A percentile compares a stretch with the other conserved stretches of the same genome.
These are phyloP conservation scores for Globisporangium cystogenes DNA, from an alignment of 352 stramenopile genomes.

Conservation along the genomic window DNA sequence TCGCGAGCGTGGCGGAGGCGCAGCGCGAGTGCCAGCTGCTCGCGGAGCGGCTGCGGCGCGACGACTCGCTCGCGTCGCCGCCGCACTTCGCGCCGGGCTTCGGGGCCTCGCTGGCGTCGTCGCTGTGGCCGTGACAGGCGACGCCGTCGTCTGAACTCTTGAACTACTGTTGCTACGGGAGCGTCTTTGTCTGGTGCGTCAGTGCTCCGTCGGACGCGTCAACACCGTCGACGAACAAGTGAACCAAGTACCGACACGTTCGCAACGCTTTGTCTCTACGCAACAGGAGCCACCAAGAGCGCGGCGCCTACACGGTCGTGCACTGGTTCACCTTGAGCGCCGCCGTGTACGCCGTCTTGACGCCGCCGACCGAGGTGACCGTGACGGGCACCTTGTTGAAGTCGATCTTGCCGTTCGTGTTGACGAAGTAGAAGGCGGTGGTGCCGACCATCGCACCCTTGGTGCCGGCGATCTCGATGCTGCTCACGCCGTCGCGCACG, in stretches of 20 bases:
- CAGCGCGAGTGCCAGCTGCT: slow-evolving; percentile 45
- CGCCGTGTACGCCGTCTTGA: slow-evolving; percentile 8
- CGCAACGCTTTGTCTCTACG: no score
- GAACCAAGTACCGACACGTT: no score
- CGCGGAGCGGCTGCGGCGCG: slow-evolving; percentile 40
- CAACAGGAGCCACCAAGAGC: no score
- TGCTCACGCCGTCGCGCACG: slow-evolving; percentile 9
- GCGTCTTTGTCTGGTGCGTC: no score
- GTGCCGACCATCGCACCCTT: slow-evolving; percentile 9
- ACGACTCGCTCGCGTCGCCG: slow-evolving; percentile 44
- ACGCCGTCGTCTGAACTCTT: no score
- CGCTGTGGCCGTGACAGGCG: slow-evolving; percentile 4
- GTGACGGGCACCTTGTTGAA: slow-evolving; percentile 8
- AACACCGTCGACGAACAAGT: no score
- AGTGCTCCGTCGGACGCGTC: no score
- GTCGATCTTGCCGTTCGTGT: slow-evolving; percentile 1
- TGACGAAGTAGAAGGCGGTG: slow-evolving; percentile 13
- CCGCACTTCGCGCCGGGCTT: slow-evolving; percentile 4
- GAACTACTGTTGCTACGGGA: no score
- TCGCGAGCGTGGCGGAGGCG: slow-evolving; percentile 38
- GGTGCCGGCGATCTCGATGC: slow-evolving; percentile 5
- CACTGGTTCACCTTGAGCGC: slow-evolving; percentile 12
- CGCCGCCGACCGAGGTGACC: slow-evolving; percentile 5
- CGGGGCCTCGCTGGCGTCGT: background rate
- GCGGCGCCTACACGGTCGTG: background rate